Conservation (phyloP, 2,329 filamentous ascomycete genomes). For the Chaetomium olivaceum region DNA sequence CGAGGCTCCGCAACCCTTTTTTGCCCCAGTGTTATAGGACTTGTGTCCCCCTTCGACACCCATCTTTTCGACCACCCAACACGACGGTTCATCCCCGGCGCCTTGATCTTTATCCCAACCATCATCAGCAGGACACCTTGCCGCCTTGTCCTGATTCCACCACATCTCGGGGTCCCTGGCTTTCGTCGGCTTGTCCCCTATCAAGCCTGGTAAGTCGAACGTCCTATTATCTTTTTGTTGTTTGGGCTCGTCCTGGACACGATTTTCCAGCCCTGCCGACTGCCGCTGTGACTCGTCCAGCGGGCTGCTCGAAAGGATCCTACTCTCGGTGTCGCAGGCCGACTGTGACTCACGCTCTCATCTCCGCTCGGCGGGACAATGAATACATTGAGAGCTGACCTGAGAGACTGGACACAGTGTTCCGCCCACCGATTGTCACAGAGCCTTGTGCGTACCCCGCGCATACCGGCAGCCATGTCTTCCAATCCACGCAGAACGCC, state of each 20-base stretch:
- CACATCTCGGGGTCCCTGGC: conserved; percentile 16
- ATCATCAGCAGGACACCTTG: neutral
- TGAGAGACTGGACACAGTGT: conserved; percentile 28
- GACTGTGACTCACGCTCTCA: conserved; percentile 32
- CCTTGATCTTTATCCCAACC: neutral
- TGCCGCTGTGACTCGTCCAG: conserved; percentile 4
- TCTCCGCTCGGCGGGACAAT: conserved; percentile 26
- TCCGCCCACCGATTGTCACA: conserved; percentile 23
- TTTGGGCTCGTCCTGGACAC: neutral
- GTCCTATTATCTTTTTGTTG: neutral
- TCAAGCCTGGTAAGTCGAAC: conserved; percentile 9
- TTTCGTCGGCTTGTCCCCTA: neutral
- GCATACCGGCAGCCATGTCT: conserved; percentile 37
- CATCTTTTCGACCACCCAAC: conserved; percentile 17
- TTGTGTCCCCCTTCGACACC: conserved; percentile 25
- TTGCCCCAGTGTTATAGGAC: conserved; percentile 22
- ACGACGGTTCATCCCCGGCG: neutral
- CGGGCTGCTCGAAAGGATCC: conserved; percentile 15
- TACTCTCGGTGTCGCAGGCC: conserved; percentile 26
- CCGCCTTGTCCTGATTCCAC: conserved; percentile 23
- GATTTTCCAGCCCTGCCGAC: neutral
- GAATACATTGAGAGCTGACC: conserved; percentile 32
- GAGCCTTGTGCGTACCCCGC: conserved; percentile 32
- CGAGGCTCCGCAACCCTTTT: conserved; percentile 10
- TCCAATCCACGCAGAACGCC: conserved; percentile 45